Base-by-base conservation (phyloP, 1,284 basidiomycete species). In the Austroboletus niveus region DNA sequence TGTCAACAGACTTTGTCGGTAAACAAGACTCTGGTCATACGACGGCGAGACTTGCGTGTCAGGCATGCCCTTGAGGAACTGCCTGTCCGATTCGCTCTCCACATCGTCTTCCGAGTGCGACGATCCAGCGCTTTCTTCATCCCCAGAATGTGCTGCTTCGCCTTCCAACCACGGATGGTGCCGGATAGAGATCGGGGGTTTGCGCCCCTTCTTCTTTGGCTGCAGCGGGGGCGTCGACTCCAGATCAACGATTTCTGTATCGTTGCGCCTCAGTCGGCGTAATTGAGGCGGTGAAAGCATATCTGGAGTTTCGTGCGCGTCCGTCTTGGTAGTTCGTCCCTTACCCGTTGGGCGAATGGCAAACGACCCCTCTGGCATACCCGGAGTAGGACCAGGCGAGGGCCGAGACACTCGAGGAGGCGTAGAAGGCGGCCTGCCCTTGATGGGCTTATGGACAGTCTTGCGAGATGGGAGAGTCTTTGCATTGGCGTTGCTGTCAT, bases 121-220 rank as follows among this genome's bases (percentile, higher is more conserved):
- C 0, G 71, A 74, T 49, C 89, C 82, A 55, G 74, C 78, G 59
- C 83, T 86, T 52, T 77, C 76, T 61, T 92, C 91, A 56, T 90
- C 88, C 22, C 90, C 92, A 15, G 89, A 91, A 61, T 92, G 89
- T 27, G 72, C 72, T 1, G 91, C 89, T 69, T 84, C 87, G 47
- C 79, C 74, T 59, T 87, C 85, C 52, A 84, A 75, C 69, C 78
- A 79, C 10, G 72, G 73, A 60, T 83, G 82, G 57, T 69, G 64
- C 47, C 74, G 73, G 56, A 68, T 70, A 41, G 63, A 71, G n/a
- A 69, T 64, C 12, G 62, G 47, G 30, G 61, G 45, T 57, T 51
- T 68, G 39, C 64, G 62, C 53, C 71, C 71, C 49, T 59, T 62
- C 51, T 67, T 72, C 60, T 69, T 74, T n/a, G 68, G 64, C 5